Evolutionary conservation across 768 basidiomycete species (phyloP).

Genomic region (Ramaria rubella): DNA sequence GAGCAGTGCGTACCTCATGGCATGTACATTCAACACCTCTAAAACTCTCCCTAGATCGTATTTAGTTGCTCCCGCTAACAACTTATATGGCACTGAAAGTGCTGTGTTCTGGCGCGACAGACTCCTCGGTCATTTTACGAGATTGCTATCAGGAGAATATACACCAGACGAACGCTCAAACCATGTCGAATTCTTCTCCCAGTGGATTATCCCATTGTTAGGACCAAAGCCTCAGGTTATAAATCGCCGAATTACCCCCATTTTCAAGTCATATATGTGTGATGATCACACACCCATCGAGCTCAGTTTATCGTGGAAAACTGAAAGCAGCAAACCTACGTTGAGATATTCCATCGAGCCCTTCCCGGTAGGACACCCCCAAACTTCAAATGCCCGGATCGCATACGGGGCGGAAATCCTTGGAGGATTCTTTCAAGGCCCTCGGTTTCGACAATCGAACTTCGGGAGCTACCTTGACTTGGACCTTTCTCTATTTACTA

Average conservation of each 20-base stretch:
- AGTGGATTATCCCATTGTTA: not conserved
- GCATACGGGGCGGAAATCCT: not conserved
- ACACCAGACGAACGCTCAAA: not conserved
- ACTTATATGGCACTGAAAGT: no score
- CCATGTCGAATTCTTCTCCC: not conserved
- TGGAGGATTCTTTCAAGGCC: not conserved
- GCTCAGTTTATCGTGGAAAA: not conserved
- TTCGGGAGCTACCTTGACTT: not conserved
- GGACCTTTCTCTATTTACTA: not conserved
- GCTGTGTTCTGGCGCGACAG: not conserved
- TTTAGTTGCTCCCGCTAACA: no score
- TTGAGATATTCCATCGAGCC: not conserved
- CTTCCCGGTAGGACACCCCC: not conserved
- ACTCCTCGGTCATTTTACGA: not conserved
- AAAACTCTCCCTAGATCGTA: no score
- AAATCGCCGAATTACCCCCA: not conserved
- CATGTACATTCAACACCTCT: no score
- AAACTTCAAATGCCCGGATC: not conserved
- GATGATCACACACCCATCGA: not conserved
- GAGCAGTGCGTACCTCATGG: no score
- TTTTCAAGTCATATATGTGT: not conserved
- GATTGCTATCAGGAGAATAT: not conserved
- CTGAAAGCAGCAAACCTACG: not conserved
- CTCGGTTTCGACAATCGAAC: not conserved
- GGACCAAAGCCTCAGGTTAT: not conserved